phyloP scores from a whole-genome alignment of 2,329 filamentous ascomycete species.

The Diaporthe aspalathi region DNA sequence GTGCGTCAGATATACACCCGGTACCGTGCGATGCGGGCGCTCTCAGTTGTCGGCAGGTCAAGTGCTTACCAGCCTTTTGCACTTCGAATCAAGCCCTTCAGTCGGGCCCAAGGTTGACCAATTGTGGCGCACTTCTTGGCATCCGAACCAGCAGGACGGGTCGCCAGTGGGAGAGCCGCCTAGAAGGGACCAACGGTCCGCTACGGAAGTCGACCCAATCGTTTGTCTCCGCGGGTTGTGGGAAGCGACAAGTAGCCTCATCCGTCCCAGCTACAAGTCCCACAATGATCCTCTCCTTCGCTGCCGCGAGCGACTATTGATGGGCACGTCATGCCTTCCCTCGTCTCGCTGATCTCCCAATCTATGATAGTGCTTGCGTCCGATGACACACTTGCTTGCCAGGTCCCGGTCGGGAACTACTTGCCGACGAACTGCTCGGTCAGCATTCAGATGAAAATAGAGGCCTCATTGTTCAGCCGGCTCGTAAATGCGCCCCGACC shows the following conservation, averaged over 20 bases:
- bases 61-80: slow-evolving; percentile 14
- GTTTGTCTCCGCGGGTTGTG: slow-evolving; percentile 25
- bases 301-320: slow-evolving; percentile 9
- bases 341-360: slow-evolving; percentile 22
- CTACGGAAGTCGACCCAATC: slow-evolving; percentile 21
- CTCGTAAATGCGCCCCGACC: background rate
- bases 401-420: background rate
- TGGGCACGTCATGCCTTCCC: slow-evolving; percentile 22
- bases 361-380: slow-evolving; percentile 27
- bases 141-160: slow-evolving; percentile 36
- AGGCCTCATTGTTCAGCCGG: background rate
- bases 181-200: slow-evolving; percentile 28
- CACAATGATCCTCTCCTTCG: slow-evolving; percentile 7
- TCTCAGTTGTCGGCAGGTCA: slow-evolving; percentile 26
- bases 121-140: slow-evolving; percentile 21
- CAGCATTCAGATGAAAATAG: slow-evolving; percentile 26
- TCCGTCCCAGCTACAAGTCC: slow-evolving; percentile 33
- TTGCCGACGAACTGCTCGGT: slow-evolving; percentile 22
- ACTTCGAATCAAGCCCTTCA: slow-evolving; percentile 16
- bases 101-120: background rate
- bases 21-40: slow-evolving; percentile 6
- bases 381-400: background rate
- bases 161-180: slow-evolving; percentile 33
- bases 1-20: background rate
- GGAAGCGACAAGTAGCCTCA: slow-evolving; percentile 11